Percentiles rank a stretch among this genome's conserved stretches.
Evolutionary conservation across 805 yeast species (phyloP).

Genomic region (Candida nanaspora): DNA sequence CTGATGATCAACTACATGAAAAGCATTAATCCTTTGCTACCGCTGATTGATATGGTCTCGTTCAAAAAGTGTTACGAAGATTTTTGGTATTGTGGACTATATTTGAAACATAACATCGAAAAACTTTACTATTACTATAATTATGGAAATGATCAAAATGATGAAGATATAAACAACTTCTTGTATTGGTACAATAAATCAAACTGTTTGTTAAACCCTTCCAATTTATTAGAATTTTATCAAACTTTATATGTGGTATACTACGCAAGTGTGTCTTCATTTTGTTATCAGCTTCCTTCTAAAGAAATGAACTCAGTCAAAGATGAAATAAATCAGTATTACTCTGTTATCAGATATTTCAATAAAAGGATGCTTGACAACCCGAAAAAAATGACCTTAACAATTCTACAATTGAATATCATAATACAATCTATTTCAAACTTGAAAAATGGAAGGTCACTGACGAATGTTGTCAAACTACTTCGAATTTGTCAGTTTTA

Average conservation of each 20-base stretch:
- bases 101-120: conserved; percentile 13
- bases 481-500: conserved; percentile 20
- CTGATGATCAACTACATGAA: conserved; percentile 39
- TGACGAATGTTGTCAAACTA: conserved; percentile 15
- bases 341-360: conserved; percentile 8
- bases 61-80: conserved; percentile 33
- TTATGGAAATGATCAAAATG: conserved; percentile 5
- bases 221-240: conserved; percentile 15
- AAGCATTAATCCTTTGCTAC: conserved; percentile 50
- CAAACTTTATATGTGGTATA: conserved; percentile 13
- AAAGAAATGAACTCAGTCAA: conserved; percentile 3
- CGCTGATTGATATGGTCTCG: conserved; percentile 40
- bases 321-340: conserved; percentile 15
- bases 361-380: conserved; percentile 13
- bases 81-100: conserved; percentile 38
- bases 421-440: conserved; percentile 17
- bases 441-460: conserved; percentile 17
- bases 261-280: conserved; percentile 10
- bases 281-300: conserved; percentile 8
- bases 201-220: conserved; percentile 8
- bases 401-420: conserved; percentile 15
- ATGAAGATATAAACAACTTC: conserved; percentile 12
- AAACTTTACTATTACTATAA: conserved; percentile 10
- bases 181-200: conserved; percentile 42
- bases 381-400: conserved; percentile 17